Base-by-base conservation (phyloP, 2,329 filamentous ascomycete species). In the Fusarium odoratissimum region DNA sequence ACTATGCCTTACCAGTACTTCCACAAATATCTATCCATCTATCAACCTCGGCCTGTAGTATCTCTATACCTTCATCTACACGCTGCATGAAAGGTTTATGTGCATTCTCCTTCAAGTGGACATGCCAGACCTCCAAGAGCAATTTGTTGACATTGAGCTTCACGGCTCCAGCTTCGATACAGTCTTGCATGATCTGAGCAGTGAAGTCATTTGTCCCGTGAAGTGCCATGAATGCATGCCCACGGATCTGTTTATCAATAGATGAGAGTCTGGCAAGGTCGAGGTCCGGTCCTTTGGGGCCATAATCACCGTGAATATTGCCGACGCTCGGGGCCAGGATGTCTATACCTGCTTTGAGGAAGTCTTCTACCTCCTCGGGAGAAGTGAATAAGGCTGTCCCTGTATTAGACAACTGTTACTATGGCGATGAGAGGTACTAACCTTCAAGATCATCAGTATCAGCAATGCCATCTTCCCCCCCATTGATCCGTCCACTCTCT, bases 251-350 rank as follows among this genome's bases (percentile, higher is more conserved):
- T 19, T 71, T 21, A 19, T 49, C 21, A 30, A 79, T 85, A 23
- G 75, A 79, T n/a, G 83, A 78, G 6, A 89, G 80, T 6, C 83
- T 57, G 10, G 42, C 14, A 23, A 70, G 91, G 76, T 92, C 91
- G 23, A 92, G 80, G 78, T 86, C 84, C 30, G 91, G 89, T 0
- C 91, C 92, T 19, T 88, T 81, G 0, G 89, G 87, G 0, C 91
- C 91, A 80, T 94, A 94, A 74, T 91, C 89, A 12, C 92, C 92
- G 81, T 94, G 92, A 46, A 95, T 90, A 75, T 94, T 95, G 6
- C 92, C 92, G 80, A 94, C 92, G 3, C 91, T 91, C 1, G 92
- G 92, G 6, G 92, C 92, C 19, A 95, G 83, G 83, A 91, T 91
- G 76, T 94, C 90, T 76, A 94, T 92, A 1, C 91, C 92, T 16